phyloP scores from a whole-genome alignment of 2,329 filamentous ascomycete species.

The Cercospora brassicicola region DNA sequence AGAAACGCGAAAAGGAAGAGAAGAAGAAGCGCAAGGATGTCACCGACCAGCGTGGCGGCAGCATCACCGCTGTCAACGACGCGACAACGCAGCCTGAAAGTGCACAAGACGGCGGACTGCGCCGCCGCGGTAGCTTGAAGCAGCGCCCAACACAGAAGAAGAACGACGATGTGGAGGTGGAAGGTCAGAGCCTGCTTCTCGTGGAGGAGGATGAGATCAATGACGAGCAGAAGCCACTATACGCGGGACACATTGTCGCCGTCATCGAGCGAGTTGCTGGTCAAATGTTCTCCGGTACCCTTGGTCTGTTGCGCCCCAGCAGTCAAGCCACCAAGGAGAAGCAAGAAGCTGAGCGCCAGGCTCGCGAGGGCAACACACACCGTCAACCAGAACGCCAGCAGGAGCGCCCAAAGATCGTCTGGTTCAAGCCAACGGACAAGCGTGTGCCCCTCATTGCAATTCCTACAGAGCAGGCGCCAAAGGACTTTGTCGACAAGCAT shows the following conservation, averaged over 20 bases:
- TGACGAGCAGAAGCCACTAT: constrained; percentile 95
- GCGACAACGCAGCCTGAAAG: constrained; percentile 56
- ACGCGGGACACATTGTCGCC: constrained; percentile 94
- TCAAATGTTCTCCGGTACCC: constrained; percentile 96
- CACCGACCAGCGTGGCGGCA: constrained; percentile 81
- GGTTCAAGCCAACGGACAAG: constrained; percentile 99
- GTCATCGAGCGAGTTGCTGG: constrained; percentile 96
- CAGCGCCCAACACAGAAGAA: constrained; percentile 99
- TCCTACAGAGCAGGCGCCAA: constrained; percentile 93
- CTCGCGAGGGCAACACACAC: constrained; percentile 72
- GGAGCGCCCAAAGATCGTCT: constrained; percentile 99
- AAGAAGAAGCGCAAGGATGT: constrained; percentile 99
- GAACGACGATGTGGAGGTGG: constrained; percentile 98
- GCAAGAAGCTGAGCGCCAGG: constrained; percentile 92
- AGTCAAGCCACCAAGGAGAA: constrained; percentile 99
- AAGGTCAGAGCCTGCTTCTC: constrained; percentile 92
- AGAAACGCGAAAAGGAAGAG: constrained; percentile 99
- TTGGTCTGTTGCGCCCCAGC: constrained; percentile 89
- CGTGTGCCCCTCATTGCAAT: constrained; percentile 97
- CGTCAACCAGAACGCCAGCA: constrained; percentile 79
- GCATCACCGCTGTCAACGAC: constrained; percentile 65
- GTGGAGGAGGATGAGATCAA: constrained; percentile 99
- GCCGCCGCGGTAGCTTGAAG: constrained; percentile 88
- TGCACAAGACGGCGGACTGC: constrained; percentile 78
- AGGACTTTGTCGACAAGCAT: constrained; percentile 97